Base-by-base conservation (phyloP, 176 grass and related monocot species). In the sorghum (Sorghum bicolor) region DNA sequence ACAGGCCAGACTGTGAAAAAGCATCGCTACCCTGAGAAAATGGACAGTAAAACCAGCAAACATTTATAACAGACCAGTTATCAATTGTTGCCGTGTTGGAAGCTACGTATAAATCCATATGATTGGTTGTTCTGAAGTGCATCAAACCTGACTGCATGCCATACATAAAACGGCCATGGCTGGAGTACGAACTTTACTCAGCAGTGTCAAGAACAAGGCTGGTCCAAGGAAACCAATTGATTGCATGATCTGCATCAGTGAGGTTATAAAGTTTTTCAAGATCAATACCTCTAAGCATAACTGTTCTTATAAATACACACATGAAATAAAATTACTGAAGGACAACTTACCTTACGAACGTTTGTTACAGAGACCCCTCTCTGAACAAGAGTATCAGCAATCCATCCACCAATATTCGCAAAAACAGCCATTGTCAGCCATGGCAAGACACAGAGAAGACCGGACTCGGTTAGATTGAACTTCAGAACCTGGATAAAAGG, bases 221-320 rank as follows among this genome's bases (percentile, higher is more conserved):
- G 96, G 96, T 31, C 96, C 96, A 38, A 98, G 89, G 77, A 98
- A 98, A 53, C 96, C 96, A 80, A 98, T 95, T n/a, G 96, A 90
- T 81, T 98, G 96, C 96, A 98, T 98, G 88, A 98, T 98, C 92
- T 98, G 58, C 62, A 72, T 31, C 50, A 82, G 36, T 30, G 80
- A 13, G 8, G 80, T 66, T 50, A 26, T 44, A 38, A 31, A 68
- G 15, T 43, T 64, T 77, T 30, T 83, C 48, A 78, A 45, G 22
- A 45, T 72, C 36, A 44, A 64, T 39, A 86, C 29, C 79, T 63
- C 64, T 2, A 41, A 7, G 30, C 31, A 67, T 2, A 55, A 5
- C 9, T 72, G 1, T 60, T 70, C 10, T 20, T 41, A 52, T 60
- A 83, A 38, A 19, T 75, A 44, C 15, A 89, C n/a, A 53, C 7